These are phyloP conservation scores for Cyphellophora europaea DNA, from an alignment of 2,329 filamentous ascomycete species.

Conservation along the genomic window DNA sequence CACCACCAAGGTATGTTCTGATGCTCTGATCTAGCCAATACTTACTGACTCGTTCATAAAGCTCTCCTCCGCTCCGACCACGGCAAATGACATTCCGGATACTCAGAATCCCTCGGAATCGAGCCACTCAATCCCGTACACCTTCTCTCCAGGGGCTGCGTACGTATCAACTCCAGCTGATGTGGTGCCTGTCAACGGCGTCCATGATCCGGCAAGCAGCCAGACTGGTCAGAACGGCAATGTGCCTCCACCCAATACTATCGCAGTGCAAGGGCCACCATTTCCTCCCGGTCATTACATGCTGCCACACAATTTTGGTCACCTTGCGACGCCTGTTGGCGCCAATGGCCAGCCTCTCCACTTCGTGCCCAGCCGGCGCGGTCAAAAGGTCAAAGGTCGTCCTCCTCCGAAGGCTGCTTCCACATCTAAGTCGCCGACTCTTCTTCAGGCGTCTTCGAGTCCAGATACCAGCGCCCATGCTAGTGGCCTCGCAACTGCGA, in stretches of 20 bases:
- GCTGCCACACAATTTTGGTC: neutral
- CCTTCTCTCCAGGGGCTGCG: neutral
- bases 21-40: no score
- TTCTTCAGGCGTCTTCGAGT: no score
- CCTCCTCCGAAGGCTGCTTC: neutral
- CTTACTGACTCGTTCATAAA: no score
- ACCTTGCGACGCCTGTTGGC: neutral
- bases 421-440: no score
- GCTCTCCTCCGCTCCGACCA: no score
- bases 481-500: neutral
- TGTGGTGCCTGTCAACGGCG: neutral
- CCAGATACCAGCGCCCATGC: no score
- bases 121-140: neutral
- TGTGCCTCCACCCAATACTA: no score
- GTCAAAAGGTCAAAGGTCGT: constrained; percentile 2
- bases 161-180: neutral
- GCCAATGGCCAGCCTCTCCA: neutral
- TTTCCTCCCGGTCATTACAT: neutral
- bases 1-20: no score
- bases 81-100: no score
- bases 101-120: no score
- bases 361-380: neutral
- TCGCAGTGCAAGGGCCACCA: no score
- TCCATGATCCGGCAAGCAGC: neutral
- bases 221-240: no score